Evolutionary conservation across 2,329 filamentous ascomycete genomes (phyloP).

Genomic region (Claviceps africana): DNA sequence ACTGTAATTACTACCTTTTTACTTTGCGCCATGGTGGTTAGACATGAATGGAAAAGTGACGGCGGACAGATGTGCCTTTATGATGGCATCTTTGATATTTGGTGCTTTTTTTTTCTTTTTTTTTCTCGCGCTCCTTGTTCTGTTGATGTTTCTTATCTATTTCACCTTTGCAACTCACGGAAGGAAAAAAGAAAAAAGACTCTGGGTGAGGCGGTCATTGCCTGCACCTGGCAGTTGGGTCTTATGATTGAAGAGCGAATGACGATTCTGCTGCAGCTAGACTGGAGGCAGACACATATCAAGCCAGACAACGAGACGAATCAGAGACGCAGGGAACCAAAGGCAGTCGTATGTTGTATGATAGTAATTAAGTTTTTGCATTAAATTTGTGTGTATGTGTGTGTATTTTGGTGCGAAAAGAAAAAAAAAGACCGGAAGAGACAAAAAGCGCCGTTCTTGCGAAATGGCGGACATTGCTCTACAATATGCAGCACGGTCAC

Average conservation of each 20-base stretch:
- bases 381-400: neutral
- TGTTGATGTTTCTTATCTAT: neutral
- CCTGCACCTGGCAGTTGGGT: neutral
- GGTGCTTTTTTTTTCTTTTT: neutral
- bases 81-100: neutral
- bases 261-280: constrained; percentile 4
- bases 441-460: neutral
- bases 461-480: neutral
- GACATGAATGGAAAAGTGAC: constrained; percentile 1
- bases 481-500: neutral
- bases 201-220: neutral
- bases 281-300: constrained; percentile 2
- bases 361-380: constrained; percentile 8
- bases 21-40: neutral
- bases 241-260: neutral
- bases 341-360: constrained; percentile 6
- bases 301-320: constrained; percentile 4
- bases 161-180: neutral
- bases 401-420: neutral
- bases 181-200: neutral
- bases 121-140: no score
- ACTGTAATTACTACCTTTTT: neutral
- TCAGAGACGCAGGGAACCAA: neutral
- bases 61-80: neutral
- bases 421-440: neutral